phyloP scores from a whole-genome alignment of 768 basidiomycete species.

The Panellus pusillus region DNA sequence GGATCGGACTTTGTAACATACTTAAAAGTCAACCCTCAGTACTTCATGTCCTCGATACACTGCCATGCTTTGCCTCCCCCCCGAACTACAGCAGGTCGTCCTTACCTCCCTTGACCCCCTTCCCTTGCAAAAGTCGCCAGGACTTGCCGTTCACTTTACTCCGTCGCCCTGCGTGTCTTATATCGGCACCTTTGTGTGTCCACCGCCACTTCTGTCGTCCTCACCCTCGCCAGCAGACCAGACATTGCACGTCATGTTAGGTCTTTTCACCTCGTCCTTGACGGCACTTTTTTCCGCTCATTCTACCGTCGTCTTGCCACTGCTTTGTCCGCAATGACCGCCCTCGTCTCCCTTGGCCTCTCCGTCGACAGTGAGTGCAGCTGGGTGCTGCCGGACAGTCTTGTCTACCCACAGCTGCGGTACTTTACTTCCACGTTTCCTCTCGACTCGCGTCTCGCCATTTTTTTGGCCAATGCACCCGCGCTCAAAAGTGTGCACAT shows the following conservation, averaged over 20 bases:
- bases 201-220: constrained; percentile 35
- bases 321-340: constrained; percentile 63
- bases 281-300: constrained; percentile 41
- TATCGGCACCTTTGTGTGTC: constrained; percentile 59
- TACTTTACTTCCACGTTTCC: constrained; percentile 62
- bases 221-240: constrained; percentile 58
- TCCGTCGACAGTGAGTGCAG: constrained; percentile 49
- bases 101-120: constrained; percentile 27
- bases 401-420: constrained; percentile 47
- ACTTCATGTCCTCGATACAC: constrained; percentile 31
- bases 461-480: constrained; percentile 58
- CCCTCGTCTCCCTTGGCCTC: constrained; percentile 57
- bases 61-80: constrained; percentile 51
- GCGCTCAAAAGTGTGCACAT: constrained; percentile 49
- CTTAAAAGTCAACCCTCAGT: constrained; percentile 15
- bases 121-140: constrained; percentile 54
- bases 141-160: constrained; percentile 40
- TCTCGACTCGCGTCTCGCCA: constrained; percentile 55
- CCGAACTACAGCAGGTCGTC: constrained; percentile 63
- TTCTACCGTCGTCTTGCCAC: constrained; percentile 50
- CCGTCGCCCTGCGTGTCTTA: constrained; percentile 59
- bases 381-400: constrained; percentile 48
- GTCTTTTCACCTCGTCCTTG: constrained; percentile 56
- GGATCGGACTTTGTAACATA: too few species aligned
- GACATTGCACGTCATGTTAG: constrained; percentile 62